Conservation (phyloP, 345 rosid species). For the Gossypium ekmanianum region DNA sequence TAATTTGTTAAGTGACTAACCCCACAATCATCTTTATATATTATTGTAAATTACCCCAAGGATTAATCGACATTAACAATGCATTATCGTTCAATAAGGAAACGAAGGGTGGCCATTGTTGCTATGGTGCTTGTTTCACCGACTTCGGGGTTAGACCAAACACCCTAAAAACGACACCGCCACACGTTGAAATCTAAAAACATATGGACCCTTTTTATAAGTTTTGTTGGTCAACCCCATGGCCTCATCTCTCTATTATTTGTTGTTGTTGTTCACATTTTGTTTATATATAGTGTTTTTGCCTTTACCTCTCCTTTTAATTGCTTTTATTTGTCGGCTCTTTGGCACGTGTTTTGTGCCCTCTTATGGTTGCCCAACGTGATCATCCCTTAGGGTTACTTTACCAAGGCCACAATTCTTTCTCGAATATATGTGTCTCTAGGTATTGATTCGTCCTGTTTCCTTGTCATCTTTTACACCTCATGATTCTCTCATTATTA, state of each 20-base stretch:
- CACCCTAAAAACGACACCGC: background rate
- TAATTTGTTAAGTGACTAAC: background rate
- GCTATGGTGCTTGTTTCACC: background rate
- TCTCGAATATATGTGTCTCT: background rate
- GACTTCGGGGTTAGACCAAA: constrained; percentile 12
- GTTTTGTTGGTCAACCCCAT: background rate
- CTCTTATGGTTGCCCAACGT: background rate
- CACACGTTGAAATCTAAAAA: constrained; percentile 2
- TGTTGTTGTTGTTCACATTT: background rate
- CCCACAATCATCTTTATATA: background rate
- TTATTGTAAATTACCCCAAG: background rate
- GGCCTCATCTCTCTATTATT: background rate
- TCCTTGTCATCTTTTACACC: background rate
- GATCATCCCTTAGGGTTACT: background rate
- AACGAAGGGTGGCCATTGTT: background rate
- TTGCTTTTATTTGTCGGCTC: background rate
- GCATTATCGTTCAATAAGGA: background rate
- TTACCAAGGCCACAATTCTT: background rate
- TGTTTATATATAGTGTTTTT: background rate
- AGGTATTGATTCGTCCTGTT: background rate
- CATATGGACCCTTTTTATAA: background rate
- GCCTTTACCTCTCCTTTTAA: background rate
- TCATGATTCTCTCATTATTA: background rate
- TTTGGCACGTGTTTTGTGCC: constrained; percentile 1
- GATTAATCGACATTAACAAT: too few relatives aligned